Percentiles rank a stretch among this genome's conserved stretches.
Conservation (phyloP, 495 filamentous ascomycete species). For the Lepidopterella palustris region DNA sequence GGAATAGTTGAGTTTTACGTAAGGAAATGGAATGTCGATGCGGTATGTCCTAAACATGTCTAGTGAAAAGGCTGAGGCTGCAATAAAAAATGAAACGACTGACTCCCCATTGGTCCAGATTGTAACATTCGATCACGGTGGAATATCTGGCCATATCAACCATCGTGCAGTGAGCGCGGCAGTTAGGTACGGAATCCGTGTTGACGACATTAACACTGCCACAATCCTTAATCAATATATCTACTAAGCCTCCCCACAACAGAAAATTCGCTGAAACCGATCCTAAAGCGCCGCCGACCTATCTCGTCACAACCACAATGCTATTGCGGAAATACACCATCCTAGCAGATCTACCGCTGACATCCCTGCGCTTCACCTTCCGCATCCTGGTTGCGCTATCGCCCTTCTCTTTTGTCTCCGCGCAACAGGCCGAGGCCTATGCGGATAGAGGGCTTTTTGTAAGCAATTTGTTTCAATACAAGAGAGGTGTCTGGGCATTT, state of each 20-base stretch:
- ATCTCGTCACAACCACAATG: constrained; percentile 36
- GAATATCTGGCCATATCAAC: constrained; percentile 42
- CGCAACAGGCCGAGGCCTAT: constrained; percentile 20
- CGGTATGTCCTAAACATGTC: not conserved
- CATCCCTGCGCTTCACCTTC: constrained; percentile 37
- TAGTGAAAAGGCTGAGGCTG: not conserved
- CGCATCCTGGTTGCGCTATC: constrained; percentile 35
- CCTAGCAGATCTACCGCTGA: constrained; percentile 38
- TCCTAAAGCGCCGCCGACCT: constrained; percentile 33
- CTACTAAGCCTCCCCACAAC: not conserved
- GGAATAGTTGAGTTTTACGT: constrained; percentile 34
- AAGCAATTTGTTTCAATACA: constrained; percentile 37
- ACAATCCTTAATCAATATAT: too few species aligned
- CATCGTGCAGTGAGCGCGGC: constrained; percentile 41
- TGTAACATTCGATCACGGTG: constrained; percentile 41
- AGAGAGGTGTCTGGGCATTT: constrained; percentile 36
- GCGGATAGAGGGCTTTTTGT: constrained; percentile 32
- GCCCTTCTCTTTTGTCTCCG: constrained; percentile 26
- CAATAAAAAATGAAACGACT: not conserved
- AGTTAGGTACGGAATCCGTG: constrained; percentile 31
- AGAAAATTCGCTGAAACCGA: constrained; percentile 35
- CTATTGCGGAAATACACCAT: constrained; percentile 40
- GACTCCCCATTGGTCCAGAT: constrained; percentile 27
- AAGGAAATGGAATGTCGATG: constrained; percentile 38
- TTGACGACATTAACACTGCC: too few species aligned